Percentiles rank a stretch among this genome's conserved stretches.
These are phyloP conservation scores for Stephanodiscus minutulus DNA, from an alignment of 108 stramenopile genomes.

Conservation along the genomic window DNA sequence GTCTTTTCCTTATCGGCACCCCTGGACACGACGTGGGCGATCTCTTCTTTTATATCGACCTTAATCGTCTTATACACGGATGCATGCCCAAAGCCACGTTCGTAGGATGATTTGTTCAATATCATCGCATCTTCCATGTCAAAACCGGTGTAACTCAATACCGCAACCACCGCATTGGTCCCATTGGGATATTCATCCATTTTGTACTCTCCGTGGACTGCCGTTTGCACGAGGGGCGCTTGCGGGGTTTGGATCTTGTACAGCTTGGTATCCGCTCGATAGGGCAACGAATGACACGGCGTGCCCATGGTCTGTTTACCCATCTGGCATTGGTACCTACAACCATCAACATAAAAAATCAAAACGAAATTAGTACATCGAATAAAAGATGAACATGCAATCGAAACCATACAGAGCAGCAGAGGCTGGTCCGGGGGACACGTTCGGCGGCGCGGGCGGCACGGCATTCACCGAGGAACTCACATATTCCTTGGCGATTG, in stretches of 20 bases:
- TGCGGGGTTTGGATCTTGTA: slow-evolving; percentile 94
- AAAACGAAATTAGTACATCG: background rate
- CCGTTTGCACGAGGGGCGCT: slow-evolving; percentile 96
- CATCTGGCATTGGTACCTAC: slow-evolving; percentile 99
- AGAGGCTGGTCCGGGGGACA: too few relatives aligned
- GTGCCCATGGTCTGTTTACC: slow-evolving; percentile 99
- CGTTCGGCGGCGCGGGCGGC: too few relatives aligned
- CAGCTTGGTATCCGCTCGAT: slow-evolving; percentile 95
- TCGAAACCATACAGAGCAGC: background rate
- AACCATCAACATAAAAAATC: slow-evolving; percentile 8
- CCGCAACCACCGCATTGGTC: slow-evolving; percentile 98
- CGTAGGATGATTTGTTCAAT: slow-evolving; percentile 93
- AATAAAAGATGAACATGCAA: background rate
- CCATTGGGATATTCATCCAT: slow-evolving; percentile 99
- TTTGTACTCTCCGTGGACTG: slow-evolving; percentile 86
- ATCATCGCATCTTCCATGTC: slow-evolving; percentile 99
- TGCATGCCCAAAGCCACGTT: slow-evolving; percentile 94
- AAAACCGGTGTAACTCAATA: slow-evolving; percentile 98
- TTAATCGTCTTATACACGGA: slow-evolving; percentile 94
- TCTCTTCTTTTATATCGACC: slow-evolving; percentile 87
- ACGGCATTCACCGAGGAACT: too few relatives aligned
- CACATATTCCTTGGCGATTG: slow-evolving; percentile 97
- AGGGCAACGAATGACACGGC: slow-evolving; percentile 90
- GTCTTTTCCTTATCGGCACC: slow-evolving; percentile 62
- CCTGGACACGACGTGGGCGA: slow-evolving; percentile 52